phyloP scores from a whole-genome alignment of 306 rosid species.

The Abrus pulchellus region DNA sequence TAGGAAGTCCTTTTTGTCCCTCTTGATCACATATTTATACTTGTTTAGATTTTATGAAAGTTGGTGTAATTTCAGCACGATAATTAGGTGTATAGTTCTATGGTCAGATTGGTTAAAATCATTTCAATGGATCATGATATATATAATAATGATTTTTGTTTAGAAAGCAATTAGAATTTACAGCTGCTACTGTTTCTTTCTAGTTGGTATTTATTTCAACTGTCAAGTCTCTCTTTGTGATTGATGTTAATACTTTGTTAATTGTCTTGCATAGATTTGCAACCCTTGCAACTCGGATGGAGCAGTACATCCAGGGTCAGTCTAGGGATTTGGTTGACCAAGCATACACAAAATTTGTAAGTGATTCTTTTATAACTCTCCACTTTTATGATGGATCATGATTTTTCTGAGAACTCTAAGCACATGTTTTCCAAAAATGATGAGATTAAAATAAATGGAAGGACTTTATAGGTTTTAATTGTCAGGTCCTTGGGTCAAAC shows the following conservation, averaged over 20 bases:
- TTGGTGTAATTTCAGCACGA: conserved; percentile 11
- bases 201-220: conserved; percentile 23
- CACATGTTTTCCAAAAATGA: conserved; percentile 10
- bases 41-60: conserved; percentile 18
- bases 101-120: neutral
- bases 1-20: conserved; percentile 25
- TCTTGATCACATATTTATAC: conserved; percentile 5
- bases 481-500: neutral
- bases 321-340: conserved; percentile 99
- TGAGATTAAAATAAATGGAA: conserved; percentile 8
- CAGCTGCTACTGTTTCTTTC: conserved; percentile 28
- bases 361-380: conserved; percentile 46
- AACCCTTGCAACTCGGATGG: conserved; percentile 97
- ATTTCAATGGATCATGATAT: conserved; percentile 15
- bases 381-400: conserved; percentile 24
- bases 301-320: conserved; percentile 98
- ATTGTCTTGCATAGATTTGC: conserved; percentile 75
- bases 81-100: conserved; percentile 3
- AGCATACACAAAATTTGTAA: conserved; percentile 97
- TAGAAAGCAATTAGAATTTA: conserved; percentile 28
- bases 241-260: conserved; percentile 38
- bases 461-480: neutral
- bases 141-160: conserved; percentile 23
- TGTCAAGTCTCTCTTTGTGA: conserved; percentile 17
- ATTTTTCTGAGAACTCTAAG: conserved; percentile 33